These are phyloP conservation scores for Globisporangium parvum DNA, from an alignment of 352 stramenopile species.

Conservation along the genomic window DNA sequence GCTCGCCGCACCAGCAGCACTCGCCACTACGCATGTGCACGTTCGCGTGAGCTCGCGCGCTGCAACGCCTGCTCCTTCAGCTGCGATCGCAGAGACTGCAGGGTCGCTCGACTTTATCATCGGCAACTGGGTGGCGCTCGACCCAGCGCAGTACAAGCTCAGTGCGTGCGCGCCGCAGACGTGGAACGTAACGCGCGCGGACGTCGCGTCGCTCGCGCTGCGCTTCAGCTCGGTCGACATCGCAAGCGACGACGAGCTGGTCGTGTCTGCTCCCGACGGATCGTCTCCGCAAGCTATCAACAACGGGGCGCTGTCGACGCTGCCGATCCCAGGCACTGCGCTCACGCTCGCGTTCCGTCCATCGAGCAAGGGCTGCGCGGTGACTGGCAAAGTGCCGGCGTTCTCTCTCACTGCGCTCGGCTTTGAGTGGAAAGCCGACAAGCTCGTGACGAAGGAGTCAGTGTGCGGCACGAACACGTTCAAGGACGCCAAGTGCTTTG, in stretches of 20 bases:
- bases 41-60: not conserved
- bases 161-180: slow-evolving; percentile 15
- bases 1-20: no score
- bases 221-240: slow-evolving; percentile 11
- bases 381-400: not conserved
- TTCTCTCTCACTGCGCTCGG: slow-evolving; percentile 4
- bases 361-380: slow-evolving; percentile 8
- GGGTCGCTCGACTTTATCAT: not conserved
- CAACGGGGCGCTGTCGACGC: slow-evolving; percentile 4
- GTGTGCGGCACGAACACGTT: slow-evolving; percentile 23
- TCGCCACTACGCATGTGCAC: not conserved
- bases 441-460: slow-evolving; percentile 18
- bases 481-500: slow-evolving; percentile 23
- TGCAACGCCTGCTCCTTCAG: not conserved
- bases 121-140: slow-evolving; percentile 9
- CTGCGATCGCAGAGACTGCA: not conserved
- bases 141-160: slow-evolving; percentile 14
- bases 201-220: slow-evolving; percentile 16
- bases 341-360: slow-evolving; percentile 21
- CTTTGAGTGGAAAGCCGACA: slow-evolving; percentile 17
- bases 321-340: slow-evolving; percentile 8
- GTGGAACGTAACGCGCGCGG: slow-evolving; percentile 22
- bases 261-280: slow-evolving; percentile 14
- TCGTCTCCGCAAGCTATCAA: slow-evolving; percentile 8
- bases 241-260: slow-evolving; percentile 19